A percentile compares a stretch with the other conserved stretches of the same genome.
Conservation (phyloP, 495 filamentous ascomycete species). For the Margaritispora aquatica region DNA sequence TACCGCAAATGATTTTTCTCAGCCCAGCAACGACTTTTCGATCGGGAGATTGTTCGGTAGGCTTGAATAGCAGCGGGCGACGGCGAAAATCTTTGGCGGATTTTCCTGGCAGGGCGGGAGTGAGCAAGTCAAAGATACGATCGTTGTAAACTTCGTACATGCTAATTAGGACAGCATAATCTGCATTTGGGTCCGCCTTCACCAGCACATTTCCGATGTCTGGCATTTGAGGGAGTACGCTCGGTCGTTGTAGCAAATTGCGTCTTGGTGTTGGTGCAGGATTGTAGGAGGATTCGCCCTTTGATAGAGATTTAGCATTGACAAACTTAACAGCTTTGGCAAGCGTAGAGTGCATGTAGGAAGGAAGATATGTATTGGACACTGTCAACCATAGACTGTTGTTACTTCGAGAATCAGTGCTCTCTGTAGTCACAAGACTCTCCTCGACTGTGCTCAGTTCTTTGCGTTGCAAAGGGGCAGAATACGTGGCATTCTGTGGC, state of each 20-base stretch:
- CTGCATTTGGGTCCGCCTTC: constrained; percentile 61
- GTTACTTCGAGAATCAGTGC: constrained; percentile 4
- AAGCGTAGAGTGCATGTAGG: constrained; percentile 22
- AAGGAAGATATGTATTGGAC: constrained; percentile 14
- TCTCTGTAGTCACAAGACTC: neutral
- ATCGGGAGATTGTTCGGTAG: constrained; percentile 75
- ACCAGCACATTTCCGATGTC: constrained; percentile 65
- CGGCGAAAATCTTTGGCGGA: constrained; percentile 62
- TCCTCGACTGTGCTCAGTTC: neutral
- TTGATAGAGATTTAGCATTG: constrained; percentile 21
- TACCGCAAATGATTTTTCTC: constrained; percentile 83
- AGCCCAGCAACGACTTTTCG: constrained; percentile 88
- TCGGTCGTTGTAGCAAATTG: constrained; percentile 52
- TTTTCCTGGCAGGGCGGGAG: constrained; percentile 40
- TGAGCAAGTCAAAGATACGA: constrained; percentile 89
- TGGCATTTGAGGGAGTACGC: constrained; percentile 62
- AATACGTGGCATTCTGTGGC: neutral
- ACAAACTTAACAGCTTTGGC: constrained; percentile 18
- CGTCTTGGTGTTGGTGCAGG: constrained; percentile 23
- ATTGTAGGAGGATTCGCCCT: constrained; percentile 24
- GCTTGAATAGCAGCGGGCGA: constrained; percentile 78
- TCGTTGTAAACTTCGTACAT: constrained; percentile 99
- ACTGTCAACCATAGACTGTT: neutral
- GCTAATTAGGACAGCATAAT: constrained; percentile 84
- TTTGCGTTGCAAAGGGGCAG: neutral